Evolutionary conservation across 345 rosid genomes (phyloP), one percentile per base, ranked within the genome.

Genomic region (Streptanthus diversifolius): DNA sequence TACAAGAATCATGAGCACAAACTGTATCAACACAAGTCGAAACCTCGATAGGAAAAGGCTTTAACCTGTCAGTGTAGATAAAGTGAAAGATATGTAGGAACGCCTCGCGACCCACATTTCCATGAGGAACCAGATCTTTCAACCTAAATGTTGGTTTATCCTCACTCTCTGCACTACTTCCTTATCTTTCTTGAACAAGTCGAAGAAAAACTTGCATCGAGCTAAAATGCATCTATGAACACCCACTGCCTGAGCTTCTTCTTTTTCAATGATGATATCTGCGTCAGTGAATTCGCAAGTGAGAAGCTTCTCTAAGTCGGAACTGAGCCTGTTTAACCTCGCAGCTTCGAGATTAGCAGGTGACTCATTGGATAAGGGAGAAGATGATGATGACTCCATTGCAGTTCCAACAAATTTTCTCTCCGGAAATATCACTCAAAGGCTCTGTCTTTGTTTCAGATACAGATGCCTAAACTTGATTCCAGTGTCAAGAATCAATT

Each of bases 221-320:
- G 93, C 93, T 76, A 95, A 77, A 66, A 95, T 76, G 67, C 97
- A 95, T 64, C 96, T 78, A 72, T 91, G 97, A 68, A 90, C 84
- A 61, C 95, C 84, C 70, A 95, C 89, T 2, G 52, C 14, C 1
- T 45, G 36, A 8, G 85, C 19, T 32, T 29, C 75, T 4, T 66
- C 86, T 25, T 25, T 4, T 71, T 88, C 90, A 22, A 95, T 80
- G 7, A 85, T 62, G 61, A 95, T 79, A 45, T 85, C 88, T 68
- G 99, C 93, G 85, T 91, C 99, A 29, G 82, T 90, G 17, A 84
- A 95, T 74, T 78, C 88, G 30, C 77, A 80, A 57, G 72, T 52
- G 73, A 89, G 81, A 45, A 95, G 97, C 78, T 80, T 87, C 79
- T 87, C 97, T 71, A 95, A 74, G 74, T 82, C 80, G 39, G 89